Conservation (phyloP, 805 yeast genomes). For the Saccharomyces paradoxus region DNA sequence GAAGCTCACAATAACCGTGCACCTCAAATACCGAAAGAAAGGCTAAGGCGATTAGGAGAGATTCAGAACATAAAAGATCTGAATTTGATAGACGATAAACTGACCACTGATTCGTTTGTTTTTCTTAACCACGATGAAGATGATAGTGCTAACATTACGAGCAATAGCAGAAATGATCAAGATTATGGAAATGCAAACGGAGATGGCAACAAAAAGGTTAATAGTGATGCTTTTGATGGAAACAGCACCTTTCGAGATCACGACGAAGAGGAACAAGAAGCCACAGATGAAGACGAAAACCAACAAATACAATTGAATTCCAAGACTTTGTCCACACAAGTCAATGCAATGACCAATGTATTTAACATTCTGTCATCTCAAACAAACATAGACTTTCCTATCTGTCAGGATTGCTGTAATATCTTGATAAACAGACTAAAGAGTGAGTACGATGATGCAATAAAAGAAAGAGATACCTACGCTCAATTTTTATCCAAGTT, state of each 20-base stretch:
- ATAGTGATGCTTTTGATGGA: constrained; percentile 19
- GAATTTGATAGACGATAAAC: constrained; percentile 24
- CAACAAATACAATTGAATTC: constrained; percentile 14
- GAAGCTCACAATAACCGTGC: constrained; percentile 3
- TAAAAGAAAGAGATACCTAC: constrained; percentile 73
- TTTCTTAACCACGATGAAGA: constrained; percentile 17
- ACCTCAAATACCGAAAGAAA: constrained; percentile 18
- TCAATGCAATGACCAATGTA: constrained; percentile 50
- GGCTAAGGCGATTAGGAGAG: constrained; percentile 14
- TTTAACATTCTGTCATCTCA: constrained; percentile 66
- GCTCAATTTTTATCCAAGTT: constrained; percentile 63
- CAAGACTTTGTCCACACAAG: constrained; percentile 38
- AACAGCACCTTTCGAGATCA: constrained; percentile 21
- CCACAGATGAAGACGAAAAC: constrained; percentile 5
- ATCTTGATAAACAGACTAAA: constrained; percentile 56
- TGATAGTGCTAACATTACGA: constrained; percentile 16
- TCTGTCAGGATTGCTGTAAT: constrained; percentile 79
- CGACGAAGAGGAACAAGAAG: constrained; percentile 18
- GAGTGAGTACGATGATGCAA: constrained; percentile 59
- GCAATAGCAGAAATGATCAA: constrained; percentile 2
- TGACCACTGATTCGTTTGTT: constrained; percentile 22
- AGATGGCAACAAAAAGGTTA: constrained; percentile 8
- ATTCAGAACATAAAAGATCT: constrained; percentile 17
- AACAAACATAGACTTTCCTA: constrained; percentile 75
- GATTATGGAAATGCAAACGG: neutral